Percentiles rank a stretch among this genome's conserved stretches.
These are phyloP conservation scores for Erythrobasidium yunnanense DNA, from an alignment of 768 basidiomycete genomes.

Conservation along the genomic window DNA sequence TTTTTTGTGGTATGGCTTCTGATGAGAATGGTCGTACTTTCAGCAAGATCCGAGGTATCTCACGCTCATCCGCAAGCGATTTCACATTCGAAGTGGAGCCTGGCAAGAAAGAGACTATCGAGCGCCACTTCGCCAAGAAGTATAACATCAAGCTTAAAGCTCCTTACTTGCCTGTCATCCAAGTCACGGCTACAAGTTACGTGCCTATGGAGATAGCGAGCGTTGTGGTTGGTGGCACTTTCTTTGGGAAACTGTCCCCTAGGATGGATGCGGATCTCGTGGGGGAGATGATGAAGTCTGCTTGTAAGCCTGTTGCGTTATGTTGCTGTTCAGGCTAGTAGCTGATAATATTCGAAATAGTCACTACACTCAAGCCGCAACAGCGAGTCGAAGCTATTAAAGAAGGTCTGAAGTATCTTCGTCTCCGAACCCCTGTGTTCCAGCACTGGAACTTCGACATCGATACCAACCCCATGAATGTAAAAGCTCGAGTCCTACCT, in stretches of 20 bases:
- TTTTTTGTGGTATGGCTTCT: not conserved
- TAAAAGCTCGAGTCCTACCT: not conserved
- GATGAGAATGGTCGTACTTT: not conserved
- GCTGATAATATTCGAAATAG: not conserved
- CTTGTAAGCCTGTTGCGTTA: not conserved
- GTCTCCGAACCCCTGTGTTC: not conserved
- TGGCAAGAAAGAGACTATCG: not conserved
- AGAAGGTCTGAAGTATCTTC: not conserved
- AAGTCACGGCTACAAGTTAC: not conserved
- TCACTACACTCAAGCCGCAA: not conserved
- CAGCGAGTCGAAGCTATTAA: not conserved
- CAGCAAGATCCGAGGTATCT: not conserved
- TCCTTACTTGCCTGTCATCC: not conserved
- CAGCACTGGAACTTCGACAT: not conserved
- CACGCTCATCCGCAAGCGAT: not conserved
- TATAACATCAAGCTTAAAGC: not conserved
- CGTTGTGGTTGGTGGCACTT: not conserved
- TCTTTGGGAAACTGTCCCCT: slow-evolving; percentile 8
- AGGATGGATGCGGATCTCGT: no score
- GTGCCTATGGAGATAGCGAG: not conserved
- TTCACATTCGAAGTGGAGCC: not conserved
- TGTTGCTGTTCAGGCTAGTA: not conserved
- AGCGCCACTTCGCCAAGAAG: not conserved
- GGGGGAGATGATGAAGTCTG: not conserved
- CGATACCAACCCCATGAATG: slow-evolving; percentile 1